Evolutionary conservation across 345 rosid genomes (phyloP), one percentile per base, ranked within the genome.

Genomic region (Carallia pectinifolia): DNA sequence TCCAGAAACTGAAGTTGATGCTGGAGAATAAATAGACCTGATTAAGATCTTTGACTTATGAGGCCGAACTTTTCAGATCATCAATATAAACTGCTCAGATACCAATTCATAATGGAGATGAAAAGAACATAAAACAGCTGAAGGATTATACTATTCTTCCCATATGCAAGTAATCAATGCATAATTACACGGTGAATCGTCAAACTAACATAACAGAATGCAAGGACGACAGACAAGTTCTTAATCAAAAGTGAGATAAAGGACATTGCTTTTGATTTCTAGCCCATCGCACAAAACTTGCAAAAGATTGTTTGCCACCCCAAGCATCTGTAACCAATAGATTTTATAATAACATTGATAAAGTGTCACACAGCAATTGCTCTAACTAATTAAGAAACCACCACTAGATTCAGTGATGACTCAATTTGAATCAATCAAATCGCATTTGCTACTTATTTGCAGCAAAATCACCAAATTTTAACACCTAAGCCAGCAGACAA

Each of bases 11-110:
- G 50, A 3, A 10, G 17, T 27, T n/a, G 16, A 53, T 16, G 27
- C 36, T 48, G 13, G 33, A 31, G 30, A 62, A 13, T 9, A 1
- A 27, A 29, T 10, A 61, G 33, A 19, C 17, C 44, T 29, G 40
- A 18, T 6, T 13, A 17, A 19, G 33, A 16, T 9, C 34, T 68
- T 18, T 68, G 10, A 37, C 12, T n/a, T 34, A 19, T 29, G 4
- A 31, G 16, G 54, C 19, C 69, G 36, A 4, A 34, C 62, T 37
- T 66, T 66, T 36, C 53, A 66, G 52, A 10, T 53, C 52, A 36
- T 66, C 61, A 54, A 16, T 12, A 36, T 13, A 30, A 59, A 69
- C 16, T 40, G 18, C 18, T 27, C 9, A 4, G 53, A 36, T 7
- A 56, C 58, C 18, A 65, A 9, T 31, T 4, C 53, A 15, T 1